phyloP scores from a whole-genome alignment of 306 rosid genomes.

The Trifolium pratense region DNA sequence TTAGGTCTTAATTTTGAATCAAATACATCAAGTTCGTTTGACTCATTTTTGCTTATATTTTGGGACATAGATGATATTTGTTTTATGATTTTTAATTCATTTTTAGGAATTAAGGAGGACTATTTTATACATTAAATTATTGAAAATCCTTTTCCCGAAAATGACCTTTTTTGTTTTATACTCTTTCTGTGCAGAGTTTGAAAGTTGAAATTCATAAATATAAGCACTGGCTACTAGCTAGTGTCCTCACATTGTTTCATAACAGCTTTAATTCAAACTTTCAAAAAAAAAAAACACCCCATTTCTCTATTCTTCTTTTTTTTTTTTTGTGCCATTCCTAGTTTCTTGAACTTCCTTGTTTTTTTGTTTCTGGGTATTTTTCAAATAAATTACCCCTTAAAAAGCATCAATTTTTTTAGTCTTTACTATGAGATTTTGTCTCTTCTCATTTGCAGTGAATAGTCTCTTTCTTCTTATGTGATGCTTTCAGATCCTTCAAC shows the following conservation, averaged over 20 bases:
- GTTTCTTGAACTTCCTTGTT: neutral
- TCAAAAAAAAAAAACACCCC: constrained; percentile 38
- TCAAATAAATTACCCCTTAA: neutral
- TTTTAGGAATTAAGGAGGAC: no score
- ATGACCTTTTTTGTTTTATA: constrained; percentile 59
- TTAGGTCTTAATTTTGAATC: no score
- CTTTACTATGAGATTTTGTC: neutral
- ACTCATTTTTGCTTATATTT: no score
- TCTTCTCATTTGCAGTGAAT: constrained; percentile 19
- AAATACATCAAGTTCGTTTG: no score
- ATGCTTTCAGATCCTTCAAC: constrained; percentile 39
- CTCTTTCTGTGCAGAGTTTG: constrained; percentile 42
- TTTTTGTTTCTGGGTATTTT: constrained; percentile 45
- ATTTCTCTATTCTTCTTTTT: constrained; percentile 40
- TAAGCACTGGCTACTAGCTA: constrained; percentile 40
- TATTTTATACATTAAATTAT: no score
- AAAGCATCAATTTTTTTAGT: neutral
- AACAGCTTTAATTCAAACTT: constrained; percentile 82
- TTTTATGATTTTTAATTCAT: no score
- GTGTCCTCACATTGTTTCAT: constrained; percentile 34
- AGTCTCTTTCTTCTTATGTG: constrained; percentile 1
- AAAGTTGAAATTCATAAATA: constrained; percentile 51
- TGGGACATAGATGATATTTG: no score
- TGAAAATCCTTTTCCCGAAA: constrained; percentile 7
- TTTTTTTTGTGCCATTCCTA: constrained; percentile 25